Conservation (phyloP, 2,329 filamentous ascomycete species). For the Calonectria henricotiae region DNA sequence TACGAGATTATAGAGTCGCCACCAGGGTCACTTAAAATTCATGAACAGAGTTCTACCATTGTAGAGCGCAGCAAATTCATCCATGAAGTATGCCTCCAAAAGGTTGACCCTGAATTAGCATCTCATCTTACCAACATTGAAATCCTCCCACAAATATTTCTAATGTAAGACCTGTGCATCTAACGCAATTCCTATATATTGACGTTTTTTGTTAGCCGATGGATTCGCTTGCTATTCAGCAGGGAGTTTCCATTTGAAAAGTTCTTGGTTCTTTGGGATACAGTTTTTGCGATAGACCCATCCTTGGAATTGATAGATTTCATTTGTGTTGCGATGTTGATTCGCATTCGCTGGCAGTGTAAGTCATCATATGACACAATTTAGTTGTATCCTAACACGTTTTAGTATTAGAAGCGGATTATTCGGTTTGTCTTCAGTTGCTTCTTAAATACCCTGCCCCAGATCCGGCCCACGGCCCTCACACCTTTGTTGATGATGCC, state of each 20-base stretch:
- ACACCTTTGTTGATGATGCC: conserved; percentile 90
- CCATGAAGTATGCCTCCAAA: conserved; percentile 85
- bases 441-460: conserved; percentile 88
- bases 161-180: conserved; percentile 77
- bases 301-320: conserved; percentile 86
- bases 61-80: conserved; percentile 89
- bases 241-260: conserved; percentile 93
- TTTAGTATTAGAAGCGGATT: conserved; percentile 87
- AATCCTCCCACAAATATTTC: conserved; percentile 94
- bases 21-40: conserved; percentile 41
- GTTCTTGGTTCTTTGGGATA: conserved; percentile 90
- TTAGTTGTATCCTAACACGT: conserved; percentile 47
- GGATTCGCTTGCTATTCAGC: conserved; percentile 94
- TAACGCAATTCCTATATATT: conserved; percentile 17
- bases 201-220: conserved; percentile 74
- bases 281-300: conserved; percentile 89
- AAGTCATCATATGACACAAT: conserved; percentile 56
- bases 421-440: conserved; percentile 86
- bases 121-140: conserved; percentile 87
- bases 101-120: conserved; percentile 87
- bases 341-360: conserved; percentile 93
- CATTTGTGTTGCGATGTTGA: conserved; percentile 94
- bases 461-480: conserved; percentile 74
- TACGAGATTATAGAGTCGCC: conserved; percentile 76
- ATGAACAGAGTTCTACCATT: conserved; percentile 72